Evolutionary conservation across 805 yeast genomes (phyloP), one percentile per base, ranked within the genome.

Genomic region (Phaffomyces thermotolerans): DNA sequence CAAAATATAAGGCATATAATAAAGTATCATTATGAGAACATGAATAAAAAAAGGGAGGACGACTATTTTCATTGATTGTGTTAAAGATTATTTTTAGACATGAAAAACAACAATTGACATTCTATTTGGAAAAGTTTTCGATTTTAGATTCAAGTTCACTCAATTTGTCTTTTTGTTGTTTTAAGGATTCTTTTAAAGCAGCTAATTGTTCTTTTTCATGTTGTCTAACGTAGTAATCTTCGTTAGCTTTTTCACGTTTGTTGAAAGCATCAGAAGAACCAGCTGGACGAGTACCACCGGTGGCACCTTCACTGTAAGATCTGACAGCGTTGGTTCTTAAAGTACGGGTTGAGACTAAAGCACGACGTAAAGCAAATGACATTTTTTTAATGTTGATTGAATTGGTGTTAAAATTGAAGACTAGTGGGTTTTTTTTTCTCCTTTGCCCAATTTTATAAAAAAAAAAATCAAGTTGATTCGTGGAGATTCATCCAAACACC

Each of bases 201-300:
- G 77, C 80, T 64, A 89, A 73, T 72, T 84, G 88, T 66, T 88
- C 95, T 63, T 82, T 84, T 73, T 91, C 96, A 63, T 84, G 95
- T 70, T 87, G 81, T 68, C 79, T 86, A 67, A 89, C 73, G 72
- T 80, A 90, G 58, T 71, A 73, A 63, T 84, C 88, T 72, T 91
- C 99, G 62, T 81, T 81, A 51, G 96, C 96, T 69, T 78, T 83
- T 75, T 93, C 99, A 65, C 95, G 89, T 65, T 89, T 87, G 56
- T 76, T 71, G 69, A 84, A 83, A 48, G 81, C 69, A 57, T 82
- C 86, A 37, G 71, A 68, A 40, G 72, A 63, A 42, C 73, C 75
- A 40, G 67, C 73, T 40, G 74, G 64, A 57, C 84, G 75, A 48
- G 76, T 70, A 35, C 79, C 66, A 50, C 84, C 84, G 40, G 81